Conservation (phyloP, 129 eudicot genomes). For the Tagetes patula region DNA sequence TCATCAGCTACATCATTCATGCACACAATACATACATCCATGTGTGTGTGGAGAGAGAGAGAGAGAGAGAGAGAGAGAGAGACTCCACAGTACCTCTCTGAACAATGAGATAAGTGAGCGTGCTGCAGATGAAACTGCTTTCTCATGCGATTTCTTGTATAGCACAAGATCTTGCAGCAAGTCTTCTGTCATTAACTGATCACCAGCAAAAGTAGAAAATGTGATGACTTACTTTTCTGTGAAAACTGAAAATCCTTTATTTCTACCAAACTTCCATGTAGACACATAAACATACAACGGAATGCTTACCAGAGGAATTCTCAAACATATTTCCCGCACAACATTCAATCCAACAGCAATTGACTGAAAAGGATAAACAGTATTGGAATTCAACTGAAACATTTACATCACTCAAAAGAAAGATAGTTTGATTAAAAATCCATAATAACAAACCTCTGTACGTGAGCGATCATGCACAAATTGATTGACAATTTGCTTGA, state of each 20-base stretch:
- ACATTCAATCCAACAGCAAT: slow-evolving; percentile 96
- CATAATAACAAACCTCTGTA: slow-evolving; percentile 63
- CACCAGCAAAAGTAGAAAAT: slow-evolving; percentile 13
- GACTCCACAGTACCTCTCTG: slow-evolving; percentile 62
- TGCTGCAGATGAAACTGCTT: slow-evolving; percentile 92
- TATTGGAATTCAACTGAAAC: not conserved
- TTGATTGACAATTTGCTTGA: slow-evolving; percentile 86
- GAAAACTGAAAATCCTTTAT: not conserved
- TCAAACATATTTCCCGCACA: slow-evolving; percentile 89
- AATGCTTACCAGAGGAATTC: slow-evolving; percentile 82
- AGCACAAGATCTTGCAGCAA: slow-evolving; percentile 95
- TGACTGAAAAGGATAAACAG: slow-evolving; percentile 53
- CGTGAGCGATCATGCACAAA: slow-evolving; percentile 91
- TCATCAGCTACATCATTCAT: not conserved
- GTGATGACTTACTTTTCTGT: not conserved
- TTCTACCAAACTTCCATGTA: not conserved
- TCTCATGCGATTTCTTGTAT: slow-evolving; percentile 84
- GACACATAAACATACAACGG: not conserved
- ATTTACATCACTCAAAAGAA: slow-evolving; percentile 10
- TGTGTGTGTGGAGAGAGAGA: not conserved
- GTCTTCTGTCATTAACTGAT: slow-evolving; percentile 92
- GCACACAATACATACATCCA: not conserved
- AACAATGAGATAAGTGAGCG: slow-evolving; percentile 87
- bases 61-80: not conserved
- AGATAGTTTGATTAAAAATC: not conserved